These are phyloP conservation scores for Scenedesmus sp. DNA, from an alignment of 163 green algal genomes.

Conservation along the genomic window DNA sequence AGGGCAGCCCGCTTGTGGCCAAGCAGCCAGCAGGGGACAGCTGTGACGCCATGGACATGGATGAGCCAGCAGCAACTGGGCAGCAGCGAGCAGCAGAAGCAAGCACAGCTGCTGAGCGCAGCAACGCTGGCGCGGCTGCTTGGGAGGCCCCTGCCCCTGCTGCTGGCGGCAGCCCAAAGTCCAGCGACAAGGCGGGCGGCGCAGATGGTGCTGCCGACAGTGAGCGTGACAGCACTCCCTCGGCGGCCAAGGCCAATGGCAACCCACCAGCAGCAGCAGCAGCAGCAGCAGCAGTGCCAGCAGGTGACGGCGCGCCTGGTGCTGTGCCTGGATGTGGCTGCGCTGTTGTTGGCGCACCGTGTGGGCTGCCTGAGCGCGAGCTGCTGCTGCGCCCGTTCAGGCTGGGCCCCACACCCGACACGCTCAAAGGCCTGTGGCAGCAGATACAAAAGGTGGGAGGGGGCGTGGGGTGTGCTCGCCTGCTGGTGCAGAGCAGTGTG, in stretches of 20 bases:
- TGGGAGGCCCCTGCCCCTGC: neutral
- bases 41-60: slow-evolving; percentile 21
- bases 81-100: slow-evolving; percentile 24
- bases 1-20: neutral
- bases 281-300: slow-evolving; percentile 13
- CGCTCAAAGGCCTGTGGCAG: slow-evolving; percentile 6
- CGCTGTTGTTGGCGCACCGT: neutral
- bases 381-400: slow-evolving; percentile 37
- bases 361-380: neutral
- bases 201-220: slow-evolving; percentile 1
- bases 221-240: neutral
- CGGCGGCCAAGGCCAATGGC: neutral
- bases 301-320: neutral
- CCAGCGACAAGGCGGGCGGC: neutral
- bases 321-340: neutral
- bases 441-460: slow-evolving; percentile 18
- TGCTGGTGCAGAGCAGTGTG: neutral
- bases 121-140: neutral
- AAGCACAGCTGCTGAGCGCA: neutral
- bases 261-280: neutral
- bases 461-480: neutral
- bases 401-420: slow-evolving; percentile 24
- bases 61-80: slow-evolving; percentile 1
- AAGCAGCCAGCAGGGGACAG: neutral
- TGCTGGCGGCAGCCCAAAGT: neutral